Evolutionary conservation across 169 alveolate genomes (phyloP).

Genomic region (Perkinsus chesapeaki): DNA sequence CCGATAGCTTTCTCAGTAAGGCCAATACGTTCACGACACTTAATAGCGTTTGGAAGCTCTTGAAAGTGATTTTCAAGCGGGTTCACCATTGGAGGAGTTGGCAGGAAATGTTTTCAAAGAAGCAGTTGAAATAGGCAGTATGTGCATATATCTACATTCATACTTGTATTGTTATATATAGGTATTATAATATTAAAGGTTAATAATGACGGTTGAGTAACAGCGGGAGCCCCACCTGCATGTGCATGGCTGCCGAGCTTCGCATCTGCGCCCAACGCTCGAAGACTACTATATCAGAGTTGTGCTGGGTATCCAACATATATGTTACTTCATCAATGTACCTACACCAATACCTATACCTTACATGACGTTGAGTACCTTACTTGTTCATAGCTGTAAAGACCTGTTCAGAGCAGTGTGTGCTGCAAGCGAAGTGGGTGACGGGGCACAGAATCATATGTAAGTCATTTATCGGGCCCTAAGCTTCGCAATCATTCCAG

Average conservation of each 20-base stretch:
- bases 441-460: not conserved
- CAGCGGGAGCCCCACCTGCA: not conserved
- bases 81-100: too few relatives aligned
- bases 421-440: not conserved
- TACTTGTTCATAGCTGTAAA: not conserved
- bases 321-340: not conserved
- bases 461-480: not conserved
- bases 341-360: not conserved
- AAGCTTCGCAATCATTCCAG: not conserved
- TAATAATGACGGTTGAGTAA: too few relatives aligned
- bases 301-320: not conserved
- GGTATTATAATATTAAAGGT: too few relatives aligned
- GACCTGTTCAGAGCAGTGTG: not conserved
- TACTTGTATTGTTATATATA: too few relatives aligned
- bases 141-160: too few relatives aligned
- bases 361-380: not conserved
- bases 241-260: not conserved
- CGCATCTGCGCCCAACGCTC: not conserved
- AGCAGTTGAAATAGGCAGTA: too few relatives aligned
- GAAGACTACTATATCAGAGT: not conserved
- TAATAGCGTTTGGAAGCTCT: too few relatives aligned
- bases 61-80: too few relatives aligned
- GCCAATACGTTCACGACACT: too few relatives aligned
- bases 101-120: too few relatives aligned
- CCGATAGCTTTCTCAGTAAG: too few relatives aligned